phyloP scores from a whole-genome alignment of 257 asterid genomes.

The Schizonepeta tenuifolia region DNA sequence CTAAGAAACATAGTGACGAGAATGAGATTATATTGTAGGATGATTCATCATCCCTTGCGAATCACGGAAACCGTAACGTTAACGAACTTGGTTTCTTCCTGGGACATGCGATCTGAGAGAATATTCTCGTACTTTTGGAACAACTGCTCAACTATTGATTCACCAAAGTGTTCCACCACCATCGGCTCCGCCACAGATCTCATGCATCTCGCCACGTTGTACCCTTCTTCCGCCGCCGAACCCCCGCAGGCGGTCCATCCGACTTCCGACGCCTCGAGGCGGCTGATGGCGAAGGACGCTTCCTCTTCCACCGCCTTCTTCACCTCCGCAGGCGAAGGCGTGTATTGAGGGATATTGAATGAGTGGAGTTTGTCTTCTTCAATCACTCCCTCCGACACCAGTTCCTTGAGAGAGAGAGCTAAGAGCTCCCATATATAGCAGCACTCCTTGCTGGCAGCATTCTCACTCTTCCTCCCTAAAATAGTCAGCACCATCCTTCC shows the following conservation, averaged over 20 bases:
- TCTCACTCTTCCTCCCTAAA: conserved; percentile 60
- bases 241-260: conserved; percentile 51
- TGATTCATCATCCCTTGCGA: conserved; percentile 17
- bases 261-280: conserved; percentile 46
- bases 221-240: conserved; percentile 35
- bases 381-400: conserved; percentile 56
- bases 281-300: conserved; percentile 52
- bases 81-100: conserved; percentile 42
- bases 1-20: too few relatives aligned
- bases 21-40: too few relatives aligned
- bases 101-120: conserved; percentile 35
- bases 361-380: conserved; percentile 52
- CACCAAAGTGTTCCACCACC: conserved; percentile 59
- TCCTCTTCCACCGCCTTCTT: conserved; percentile 47
- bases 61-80: conserved; percentile 52
- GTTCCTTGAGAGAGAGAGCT: conserved; percentile 50
- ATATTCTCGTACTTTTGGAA: conserved; percentile 43
- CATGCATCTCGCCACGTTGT: conserved; percentile 55
- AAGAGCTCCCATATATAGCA: conserved; percentile 69
- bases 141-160: conserved; percentile 42
- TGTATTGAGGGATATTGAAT: conserved; percentile 68
- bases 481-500: conserved; percentile 75
- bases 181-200: conserved; percentile 74
- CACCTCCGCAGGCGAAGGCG: conserved; percentile 60
- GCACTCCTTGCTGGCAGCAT: conserved; percentile 54